Conservation (phyloP, 176 grass and related monocot species). For the Eleusine indica region DNA sequence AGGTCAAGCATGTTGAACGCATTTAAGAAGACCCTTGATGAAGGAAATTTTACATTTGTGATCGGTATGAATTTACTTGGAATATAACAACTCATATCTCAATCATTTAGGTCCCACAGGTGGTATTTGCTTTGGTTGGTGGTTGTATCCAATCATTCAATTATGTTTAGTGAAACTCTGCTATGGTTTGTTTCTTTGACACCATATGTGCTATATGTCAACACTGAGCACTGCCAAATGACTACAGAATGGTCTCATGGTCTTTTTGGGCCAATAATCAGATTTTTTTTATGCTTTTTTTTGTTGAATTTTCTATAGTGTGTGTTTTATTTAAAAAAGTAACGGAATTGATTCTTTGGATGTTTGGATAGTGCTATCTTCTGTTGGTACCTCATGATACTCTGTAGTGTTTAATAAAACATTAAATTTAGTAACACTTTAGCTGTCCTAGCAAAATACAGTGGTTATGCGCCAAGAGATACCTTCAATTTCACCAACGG, state of each 20-base stretch:
- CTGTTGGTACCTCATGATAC: slow-evolving; percentile 21
- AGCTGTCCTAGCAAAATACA: slow-evolving; percentile 58
- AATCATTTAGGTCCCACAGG: slow-evolving; percentile 19
- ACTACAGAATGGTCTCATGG: neutral
- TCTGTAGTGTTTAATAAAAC: slow-evolving; percentile 42
- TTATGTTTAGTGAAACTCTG: neutral
- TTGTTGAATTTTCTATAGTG: slow-evolving; percentile 28
- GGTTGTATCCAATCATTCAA: slow-evolving; percentile 25
- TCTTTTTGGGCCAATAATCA: neutral
- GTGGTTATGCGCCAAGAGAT: slow-evolving; percentile 49
- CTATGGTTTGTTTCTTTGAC: neutral
- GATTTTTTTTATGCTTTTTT: neutral
- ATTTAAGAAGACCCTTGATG: slow-evolving; percentile 98
- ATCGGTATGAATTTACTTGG: slow-evolving; percentile 78
- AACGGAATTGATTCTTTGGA: slow-evolving; percentile 18
- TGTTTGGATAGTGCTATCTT: slow-evolving; percentile 25
- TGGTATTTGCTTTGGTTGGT: slow-evolving; percentile 29
- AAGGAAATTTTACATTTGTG: slow-evolving; percentile 94
- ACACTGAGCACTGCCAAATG: slow-evolving; percentile 5
- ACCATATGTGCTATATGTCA: slow-evolving; percentile 10
- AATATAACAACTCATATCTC: slow-evolving; percentile 28
- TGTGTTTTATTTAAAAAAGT: slow-evolving; percentile 29
- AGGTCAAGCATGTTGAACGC: slow-evolving; percentile 95
- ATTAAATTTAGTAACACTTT: slow-evolving; percentile 54
- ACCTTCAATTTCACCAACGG: slow-evolving; percentile 72